Base-by-base conservation (phyloP, 164 flowering plant species). In the Tetrastigma voinierianum region DNA sequence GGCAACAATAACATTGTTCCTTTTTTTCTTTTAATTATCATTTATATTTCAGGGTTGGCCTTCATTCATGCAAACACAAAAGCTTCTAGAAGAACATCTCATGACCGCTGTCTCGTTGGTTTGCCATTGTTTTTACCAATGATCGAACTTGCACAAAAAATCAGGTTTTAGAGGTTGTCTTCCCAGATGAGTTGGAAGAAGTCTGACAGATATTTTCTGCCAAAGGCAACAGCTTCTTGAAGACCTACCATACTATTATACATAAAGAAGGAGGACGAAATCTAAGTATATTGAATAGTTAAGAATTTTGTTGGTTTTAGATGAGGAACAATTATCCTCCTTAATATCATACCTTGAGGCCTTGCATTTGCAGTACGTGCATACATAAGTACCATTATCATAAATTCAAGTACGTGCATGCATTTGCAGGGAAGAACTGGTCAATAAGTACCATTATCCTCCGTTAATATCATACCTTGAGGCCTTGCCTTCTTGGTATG, bases 71-170 rank as follows among this genome's bases (percentile, higher is more conserved):
- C 10, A 67, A 18, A 15, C 63, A 2, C 77, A 76, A 65, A 70
- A 59, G 70, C 70, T 82, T 3, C 65, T 82, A 6, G 62, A 21
- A 25, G 69, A 46, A 20, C 46, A n/a, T 10, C 9, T n/a, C n/a
- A 46, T 11, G 69, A 66, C 1, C 12, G n/a, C 9, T 67, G 9
- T 58, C 83, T 9, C 76, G 72, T 20, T 74, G 77, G 82, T 83
- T 83, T 51, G 52, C 71, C 46, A 73, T 83, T 12, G 69, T 71
- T 59, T 81, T 83, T 66, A 82, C 82, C 73, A 24, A 78, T 81
- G 81, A 20, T 83, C 46, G 84, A 77, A 19, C 73, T 61, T 16
- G 82, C 80, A 16, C 19, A 47, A 18, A 5, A 11, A 15, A 25
- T 51, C 51, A 65, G 61, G 11, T 24, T 72, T 12, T n/a, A n/a